Percentiles rank a stretch among this genome's conserved stretches.
These are phyloP conservation scores for Ceratobasidium sp. DNA, from an alignment of 1,284 basidiomycete genomes.

Conservation along the genomic window DNA sequence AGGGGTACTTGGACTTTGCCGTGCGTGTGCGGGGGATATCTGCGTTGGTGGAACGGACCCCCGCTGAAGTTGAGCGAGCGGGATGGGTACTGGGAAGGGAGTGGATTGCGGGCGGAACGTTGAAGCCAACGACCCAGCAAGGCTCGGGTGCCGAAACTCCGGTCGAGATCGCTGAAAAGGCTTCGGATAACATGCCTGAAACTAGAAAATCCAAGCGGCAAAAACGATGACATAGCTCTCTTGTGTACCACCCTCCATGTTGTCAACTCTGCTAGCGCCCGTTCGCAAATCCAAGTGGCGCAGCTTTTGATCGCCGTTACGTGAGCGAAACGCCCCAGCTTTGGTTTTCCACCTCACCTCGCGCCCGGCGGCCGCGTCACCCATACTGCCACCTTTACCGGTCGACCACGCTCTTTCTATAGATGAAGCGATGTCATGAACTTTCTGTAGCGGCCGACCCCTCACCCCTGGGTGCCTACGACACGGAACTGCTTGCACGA, in stretches of 20 bases:
- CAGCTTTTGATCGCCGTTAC: constrained; percentile 22
- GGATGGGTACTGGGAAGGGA: constrained; percentile 34
- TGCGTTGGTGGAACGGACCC: not conserved
- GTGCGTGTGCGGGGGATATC: constrained; percentile 26
- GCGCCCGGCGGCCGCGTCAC: constrained; percentile 25
- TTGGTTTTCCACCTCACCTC: not conserved
- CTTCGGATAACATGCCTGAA: not conserved
- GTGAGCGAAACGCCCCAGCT: constrained; percentile 35
- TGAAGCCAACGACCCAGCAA: not conserved
- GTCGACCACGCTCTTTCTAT: not conserved
- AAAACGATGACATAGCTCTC: not conserved
- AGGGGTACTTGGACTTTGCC: constrained; percentile 29
- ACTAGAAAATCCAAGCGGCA: constrained; percentile 13
- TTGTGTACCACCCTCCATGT: not conserved
- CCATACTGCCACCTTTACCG: not conserved
- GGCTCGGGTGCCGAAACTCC: not conserved
- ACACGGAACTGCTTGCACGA: not conserved
- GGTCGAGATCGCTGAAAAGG: not conserved
- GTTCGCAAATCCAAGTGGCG: constrained; percentile 20
- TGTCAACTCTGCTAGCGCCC: not conserved
- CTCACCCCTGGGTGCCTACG: not conserved
- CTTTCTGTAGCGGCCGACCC: not conserved
- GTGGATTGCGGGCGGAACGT: constrained; percentile 8
- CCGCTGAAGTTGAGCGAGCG: constrained; percentile 14
- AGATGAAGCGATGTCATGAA: constrained; percentile 36